Base-by-base conservation (phyloP, 2,329 filamentous ascomycete species). In the Aotearoamyces nothofagi region DNA sequence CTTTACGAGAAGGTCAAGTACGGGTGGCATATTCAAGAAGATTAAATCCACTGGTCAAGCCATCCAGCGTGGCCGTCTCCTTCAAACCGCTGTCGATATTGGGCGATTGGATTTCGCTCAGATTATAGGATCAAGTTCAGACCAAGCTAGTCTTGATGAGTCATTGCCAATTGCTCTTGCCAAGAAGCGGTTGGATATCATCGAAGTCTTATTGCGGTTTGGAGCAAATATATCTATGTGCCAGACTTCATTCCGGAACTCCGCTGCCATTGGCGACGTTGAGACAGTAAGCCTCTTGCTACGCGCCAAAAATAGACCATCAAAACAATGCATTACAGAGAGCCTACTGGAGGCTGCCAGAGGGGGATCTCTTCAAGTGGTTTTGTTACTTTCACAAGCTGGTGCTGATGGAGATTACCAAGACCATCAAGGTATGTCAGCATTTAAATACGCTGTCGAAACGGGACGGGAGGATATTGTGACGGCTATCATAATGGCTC, bases 401-500 rank as follows among this genome's bases (percentile, higher is more conserved):
- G 38, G 35, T 14, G 67, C 66, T 2, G 63, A 73, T 28, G 61
- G 60, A 5, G 61, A 63, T 34, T 55, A 61, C 39, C 60, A 66
- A 34, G 49, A 57, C 3, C 55, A 61, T 39, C 60, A 66, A 34
- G 49, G 57, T 3, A 63, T 58, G 7, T 58, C 66, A 12, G 66
- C 65, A 1, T 50, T 74, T 15, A 63, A 60, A 33, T 43, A 53
- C 1, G 65, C 67, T 3, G 48, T 72, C 14, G 46, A 46, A 1
- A 52, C 57, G 13, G 59, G 63, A 10, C 55, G 65, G 9, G 53
- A 60, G 29, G 67, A 74, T 36, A 58, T 74, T 22, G 60, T 55
- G 0, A 52, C 72, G 15, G 64, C 66, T 5, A 58, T 74, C 12
- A 43, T 69, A 9, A 61, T 63, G 28, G 66, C 65, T 9, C 55